Evolutionary conservation across 768 basidiomycete genomes (phyloP), one percentile per base, ranked within the genome.

Genomic region (Collybiopsis luxurians): DNA sequence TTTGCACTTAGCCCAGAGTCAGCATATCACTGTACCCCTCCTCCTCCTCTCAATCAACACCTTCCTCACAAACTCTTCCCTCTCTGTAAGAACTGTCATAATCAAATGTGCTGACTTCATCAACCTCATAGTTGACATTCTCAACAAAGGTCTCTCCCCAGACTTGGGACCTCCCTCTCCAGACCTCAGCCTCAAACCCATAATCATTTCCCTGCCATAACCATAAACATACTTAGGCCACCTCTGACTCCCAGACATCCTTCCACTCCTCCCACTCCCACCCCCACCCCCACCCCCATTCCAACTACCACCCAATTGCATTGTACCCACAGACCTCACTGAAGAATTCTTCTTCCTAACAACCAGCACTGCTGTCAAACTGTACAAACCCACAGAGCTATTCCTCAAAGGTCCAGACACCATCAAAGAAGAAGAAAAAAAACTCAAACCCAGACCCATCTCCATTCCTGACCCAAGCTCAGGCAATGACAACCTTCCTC

Each of bases 11-110:
- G n/a, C n/a, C n/a, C n/a, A n/a, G n/a, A n/a, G n/a, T n/a, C n/a
- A n/a, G n/a, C n/a, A n/a, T n/a, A n/a, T n/a, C n/a, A n/a, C n/a
- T n/a, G n/a, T n/a, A n/a, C n/a, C n/a, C 27, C 19, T 28, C n/a
- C 21, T 42, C 42, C 26, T 31, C 42, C 53, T 54, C 53, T 54
- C 43, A 30, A 44, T 34, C 53, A 54, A 34, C 24, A 40, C 53
- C 43, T 45, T 54, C 53, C 31, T 54, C 40, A 40, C 53, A 26
- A 28, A 28, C 27, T 54, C 53, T 31, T 54, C 53, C 27, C 53
- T 54, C 19, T 54, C 42, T 2, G 36, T 42, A 28, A 53, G 10
- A 13, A 36, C 49, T 38, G 38, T 53, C 23, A 53, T 28, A 11
- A 54, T 27, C 42, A 40, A 54, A 23, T 24, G 40, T 6, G 9